Conservation (phyloP, 2,329 filamentous ascomycete genomes). For the Paraconiothyrium sp. region DNA sequence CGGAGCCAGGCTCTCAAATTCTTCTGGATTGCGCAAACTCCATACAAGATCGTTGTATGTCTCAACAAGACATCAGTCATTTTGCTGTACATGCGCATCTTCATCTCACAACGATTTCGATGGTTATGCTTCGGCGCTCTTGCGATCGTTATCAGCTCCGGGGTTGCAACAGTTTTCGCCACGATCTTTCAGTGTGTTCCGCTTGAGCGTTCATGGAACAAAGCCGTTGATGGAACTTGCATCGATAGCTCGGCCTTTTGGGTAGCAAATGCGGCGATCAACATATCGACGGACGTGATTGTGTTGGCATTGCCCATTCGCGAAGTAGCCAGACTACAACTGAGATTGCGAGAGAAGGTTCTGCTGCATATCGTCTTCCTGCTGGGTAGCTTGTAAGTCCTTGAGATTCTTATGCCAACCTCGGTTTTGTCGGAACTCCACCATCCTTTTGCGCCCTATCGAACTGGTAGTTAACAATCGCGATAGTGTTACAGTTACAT, state of each 20-base stretch:
- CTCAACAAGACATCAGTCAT: constrained; percentile 18
- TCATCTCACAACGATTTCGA: constrained; percentile 9
- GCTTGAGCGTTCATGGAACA: constrained; percentile 18
- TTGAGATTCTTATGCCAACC: neutral
- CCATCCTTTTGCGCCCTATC: neutral
- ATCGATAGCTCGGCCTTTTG: constrained; percentile 22
- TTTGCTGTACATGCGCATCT: constrained; percentile 17
- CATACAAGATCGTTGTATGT: constrained; percentile 16
- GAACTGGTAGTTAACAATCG: neutral
- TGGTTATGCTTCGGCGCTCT: constrained; percentile 11
- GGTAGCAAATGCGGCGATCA: constrained; percentile 19
- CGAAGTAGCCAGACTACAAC: constrained; percentile 16
- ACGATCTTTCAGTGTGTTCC: constrained; percentile 22
- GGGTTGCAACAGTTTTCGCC: constrained; percentile 14
- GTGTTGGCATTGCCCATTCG: constrained; percentile 18
- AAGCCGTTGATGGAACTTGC: constrained; percentile 16
- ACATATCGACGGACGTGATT: constrained; percentile 20
- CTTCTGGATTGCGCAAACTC: constrained; percentile 16
- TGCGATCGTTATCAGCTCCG: constrained; percentile 14
- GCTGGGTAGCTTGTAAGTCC: constrained; percentile 17
- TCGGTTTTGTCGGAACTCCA: neutral
- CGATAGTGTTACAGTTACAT: constrained; percentile 18
- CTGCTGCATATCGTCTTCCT: constrained; percentile 17
- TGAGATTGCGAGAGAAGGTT: constrained; percentile 18
- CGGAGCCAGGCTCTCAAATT: constrained; percentile 8